phyloP scores from a whole-genome alignment of 2,329 filamentous ascomycete genomes.

The Akanthomyces dipterigenus region DNA sequence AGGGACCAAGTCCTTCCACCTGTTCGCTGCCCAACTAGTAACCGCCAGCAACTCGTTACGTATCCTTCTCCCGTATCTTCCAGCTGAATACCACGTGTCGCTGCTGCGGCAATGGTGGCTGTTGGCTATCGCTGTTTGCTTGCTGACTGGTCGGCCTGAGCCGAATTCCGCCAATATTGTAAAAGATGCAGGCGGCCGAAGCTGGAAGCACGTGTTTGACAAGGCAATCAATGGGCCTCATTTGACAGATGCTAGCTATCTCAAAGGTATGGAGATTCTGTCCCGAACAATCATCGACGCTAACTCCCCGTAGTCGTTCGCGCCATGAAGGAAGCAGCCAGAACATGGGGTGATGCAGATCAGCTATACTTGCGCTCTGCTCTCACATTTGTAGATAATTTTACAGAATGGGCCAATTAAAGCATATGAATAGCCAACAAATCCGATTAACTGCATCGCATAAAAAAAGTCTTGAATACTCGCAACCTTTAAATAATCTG shows the following conservation, averaged over 20 bases:
- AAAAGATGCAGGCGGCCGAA: conserved; percentile 51
- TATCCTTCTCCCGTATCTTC: conserved; percentile 74
- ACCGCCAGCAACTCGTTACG: conserved; percentile 83
- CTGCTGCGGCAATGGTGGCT: conserved; percentile 89
- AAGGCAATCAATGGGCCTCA: conserved; percentile 62
- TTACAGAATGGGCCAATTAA: conserved; percentile 56
- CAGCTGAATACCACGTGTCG: conserved; percentile 61
- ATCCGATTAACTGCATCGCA: not conserved
- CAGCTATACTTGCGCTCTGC: conserved; percentile 61
- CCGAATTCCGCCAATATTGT: conserved; percentile 61
- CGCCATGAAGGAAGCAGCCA: conserved; percentile 66
- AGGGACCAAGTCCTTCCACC: conserved; percentile 61
- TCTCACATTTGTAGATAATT: conserved; percentile 66
- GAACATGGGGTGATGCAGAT: conserved; percentile 66
- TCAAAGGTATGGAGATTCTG: conserved; percentile 57
- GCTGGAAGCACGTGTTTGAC: conserved; percentile 71
- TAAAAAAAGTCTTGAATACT: not conserved
- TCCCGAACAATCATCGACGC: not conserved
- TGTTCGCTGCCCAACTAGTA: conserved; percentile 74
- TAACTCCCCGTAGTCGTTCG: conserved; percentile 48
- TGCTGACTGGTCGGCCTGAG: conserved; percentile 65
- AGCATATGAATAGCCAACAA: not conserved
- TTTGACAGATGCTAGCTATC: conserved; percentile 71
- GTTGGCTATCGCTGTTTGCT: conserved; percentile 69
- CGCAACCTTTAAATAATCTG: too few relatives aligned